Conservation (phyloP, 805 yeast species). For the Saccharomycopsis sp. region DNA sequence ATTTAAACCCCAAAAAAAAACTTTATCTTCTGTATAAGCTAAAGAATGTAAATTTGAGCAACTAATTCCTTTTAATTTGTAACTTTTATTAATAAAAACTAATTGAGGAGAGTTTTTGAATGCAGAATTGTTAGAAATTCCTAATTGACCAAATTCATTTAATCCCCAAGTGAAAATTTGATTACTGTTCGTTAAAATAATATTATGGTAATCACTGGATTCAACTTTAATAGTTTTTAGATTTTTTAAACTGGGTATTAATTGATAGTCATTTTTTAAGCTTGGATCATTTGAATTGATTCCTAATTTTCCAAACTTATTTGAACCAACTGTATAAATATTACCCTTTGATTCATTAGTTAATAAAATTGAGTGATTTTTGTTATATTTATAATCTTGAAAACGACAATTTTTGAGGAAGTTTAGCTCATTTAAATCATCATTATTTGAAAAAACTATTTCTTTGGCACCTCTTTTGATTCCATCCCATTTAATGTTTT, state of each 20-base stretch:
- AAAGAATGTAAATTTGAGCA: constrained; percentile 65
- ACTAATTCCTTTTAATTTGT: constrained; percentile 33
- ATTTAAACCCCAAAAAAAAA: constrained; percentile 70
- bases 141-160: constrained; percentile 58
- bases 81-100: constrained; percentile 28
- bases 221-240: constrained; percentile 30
- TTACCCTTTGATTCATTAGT: constrained; percentile 39
- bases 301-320: constrained; percentile 66
- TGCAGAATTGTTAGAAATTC: constrained; percentile 29
- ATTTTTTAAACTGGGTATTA: constrained; percentile 29
- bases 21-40: constrained; percentile 38
- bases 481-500: constrained; percentile 29
- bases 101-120: constrained; percentile 20
- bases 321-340: constrained; percentile 54
- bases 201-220: constrained; percentile 56
- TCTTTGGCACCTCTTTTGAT: constrained; percentile 44
- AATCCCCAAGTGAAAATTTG: constrained; percentile 75
- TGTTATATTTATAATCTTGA: constrained; percentile 42
- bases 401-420: constrained; percentile 25
- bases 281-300: constrained; percentile 29
- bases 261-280: constrained; percentile 34
- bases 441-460: constrained; percentile 44
- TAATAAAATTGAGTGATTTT: constrained; percentile 51
- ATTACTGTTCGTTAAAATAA: constrained; percentile 42
- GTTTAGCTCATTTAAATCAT: constrained; percentile 20